phyloP scores from a whole-genome alignment of 371 early-diverging fungal genomes.

The Mortierella sp. region DNA sequence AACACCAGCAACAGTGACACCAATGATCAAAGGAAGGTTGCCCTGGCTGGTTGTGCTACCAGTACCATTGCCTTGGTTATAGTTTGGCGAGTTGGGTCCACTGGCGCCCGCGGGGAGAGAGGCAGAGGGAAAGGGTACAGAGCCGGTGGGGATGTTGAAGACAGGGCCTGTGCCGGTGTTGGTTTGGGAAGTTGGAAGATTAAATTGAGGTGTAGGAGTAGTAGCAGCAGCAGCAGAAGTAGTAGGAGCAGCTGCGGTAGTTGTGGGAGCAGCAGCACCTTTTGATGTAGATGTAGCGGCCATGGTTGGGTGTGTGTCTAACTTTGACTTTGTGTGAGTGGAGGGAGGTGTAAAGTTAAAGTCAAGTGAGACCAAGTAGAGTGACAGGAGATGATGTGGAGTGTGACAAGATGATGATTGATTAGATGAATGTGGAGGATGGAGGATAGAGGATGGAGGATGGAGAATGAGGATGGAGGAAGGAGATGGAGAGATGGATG shows the following conservation, averaged over 20 bases:
- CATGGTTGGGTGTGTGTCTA: background rate
- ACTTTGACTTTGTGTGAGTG: background rate
- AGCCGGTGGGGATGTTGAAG: constrained; percentile 39
- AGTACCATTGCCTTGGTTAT: constrained; percentile 8
- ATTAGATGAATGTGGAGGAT: background rate
- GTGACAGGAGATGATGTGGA: background rate
- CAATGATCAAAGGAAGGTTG: constrained; percentile 40
- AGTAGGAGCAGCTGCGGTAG: background rate
- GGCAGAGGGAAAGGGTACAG: constrained; percentile 22
- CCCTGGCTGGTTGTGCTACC: background rate
- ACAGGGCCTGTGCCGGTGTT: constrained; percentile 4
- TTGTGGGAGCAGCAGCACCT: background rate
- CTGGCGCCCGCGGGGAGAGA: constrained; percentile 17
- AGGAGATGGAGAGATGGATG: constrained; percentile 10
- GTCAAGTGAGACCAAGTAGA: background rate
- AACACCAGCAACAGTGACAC: constrained; percentile 39
- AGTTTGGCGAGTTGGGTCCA: constrained; percentile 44
- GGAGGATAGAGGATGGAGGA: too few relatives aligned
- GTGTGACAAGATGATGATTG: background rate
- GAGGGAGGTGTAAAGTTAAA: background rate
- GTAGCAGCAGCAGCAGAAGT: background rate
- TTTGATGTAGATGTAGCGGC: background rate
- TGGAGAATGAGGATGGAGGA: background rate
- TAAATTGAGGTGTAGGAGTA: background rate
- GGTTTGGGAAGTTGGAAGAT: background rate